Evolutionary conservation across 164 flowering plant genomes (phyloP).

Genomic region (Magnolia kwangsiensis): DNA sequence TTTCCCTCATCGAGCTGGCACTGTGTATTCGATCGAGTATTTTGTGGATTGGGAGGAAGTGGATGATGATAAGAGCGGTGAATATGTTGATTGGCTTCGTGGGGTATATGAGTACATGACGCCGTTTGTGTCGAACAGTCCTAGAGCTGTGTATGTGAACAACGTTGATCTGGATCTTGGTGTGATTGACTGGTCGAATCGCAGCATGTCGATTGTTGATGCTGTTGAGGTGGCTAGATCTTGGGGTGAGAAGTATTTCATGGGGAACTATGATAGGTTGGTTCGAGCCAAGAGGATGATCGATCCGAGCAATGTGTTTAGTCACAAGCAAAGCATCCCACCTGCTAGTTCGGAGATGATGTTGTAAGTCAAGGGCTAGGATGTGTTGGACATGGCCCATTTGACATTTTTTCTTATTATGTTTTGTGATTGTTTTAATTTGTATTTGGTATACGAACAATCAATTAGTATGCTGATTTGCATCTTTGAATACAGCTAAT

Average conservation of each 20-base stretch:
- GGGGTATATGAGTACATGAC: slow-evolving; percentile 22
- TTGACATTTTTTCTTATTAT: too few relatives aligned
- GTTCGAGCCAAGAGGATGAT: slow-evolving; percentile 43
- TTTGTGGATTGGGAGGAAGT: slow-evolving; percentile 19
- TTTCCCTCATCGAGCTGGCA: slow-evolving; percentile 28
- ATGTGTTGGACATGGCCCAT: too few relatives aligned
- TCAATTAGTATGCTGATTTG: too few relatives aligned
- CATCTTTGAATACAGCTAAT: too few relatives aligned
- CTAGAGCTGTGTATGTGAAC: slow-evolving; percentile 26
- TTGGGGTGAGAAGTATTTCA: slow-evolving; percentile 64
- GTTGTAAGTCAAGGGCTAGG: background rate
- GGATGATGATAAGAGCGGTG: slow-evolving; percentile 7
- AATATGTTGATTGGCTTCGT: slow-evolving; percentile 18
- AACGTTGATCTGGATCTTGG: slow-evolving; percentile 33
- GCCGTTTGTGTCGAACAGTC: slow-evolving; percentile 18
- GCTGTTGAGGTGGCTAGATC: slow-evolving; percentile 28
- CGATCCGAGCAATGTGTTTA: slow-evolving; percentile 47
- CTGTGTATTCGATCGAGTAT: slow-evolving; percentile 20
- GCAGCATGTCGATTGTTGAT: background rate
- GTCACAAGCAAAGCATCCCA: slow-evolving; percentile 53
- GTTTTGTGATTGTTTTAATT: too few relatives aligned
- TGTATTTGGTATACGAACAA: too few relatives aligned
- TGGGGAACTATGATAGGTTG: slow-evolving; percentile 44
- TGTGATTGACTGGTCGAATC: slow-evolving; percentile 9
- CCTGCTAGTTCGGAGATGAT: slow-evolving; percentile 17